Evolutionary conservation across 2,329 filamentous ascomycete species (phyloP), one percentile per base, ranked within the genome.

Genomic region (Fusarium keratoplasticum): DNA sequence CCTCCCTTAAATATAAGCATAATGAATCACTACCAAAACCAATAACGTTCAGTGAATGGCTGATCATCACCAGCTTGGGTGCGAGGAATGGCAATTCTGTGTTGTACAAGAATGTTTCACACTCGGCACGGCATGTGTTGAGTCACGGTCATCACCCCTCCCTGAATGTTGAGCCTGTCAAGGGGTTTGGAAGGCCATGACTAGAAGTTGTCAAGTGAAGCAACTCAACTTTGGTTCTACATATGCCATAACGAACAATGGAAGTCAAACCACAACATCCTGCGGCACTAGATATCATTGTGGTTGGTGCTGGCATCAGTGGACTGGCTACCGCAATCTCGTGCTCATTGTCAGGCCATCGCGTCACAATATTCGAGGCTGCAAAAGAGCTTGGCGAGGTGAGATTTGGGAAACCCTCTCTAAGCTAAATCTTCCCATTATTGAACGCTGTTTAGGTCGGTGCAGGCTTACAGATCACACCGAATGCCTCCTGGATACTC

Each of bases 381-480:
- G 83, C 84, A 5, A 78, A 78, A 6, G 82, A 82, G 52, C 79
- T 86, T 4, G 80, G 57, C 38, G 70, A 88, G 83, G 83, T 70
- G 38, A 58, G 47, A 9, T 11, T 50, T 6, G 42, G 25, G 22
- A 16, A 20, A 47, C 42, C 11, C 14, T 22, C 44, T 16, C 25
- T 13, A 10, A 50, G 14, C 44, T 27, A 6, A 11, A 11, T 11
- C 9, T 4, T 9, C 2, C 4, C 9, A 50, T 50, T 27, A 50
- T 50, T 29, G 9, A 50, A 47, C 14, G 9, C 16, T 18, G 13
- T 22, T 13, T 20, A 70, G 70, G 55, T 88, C 27, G 87, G 87
- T 9, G 87, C 87, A 16, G 87, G 88, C 1, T 81, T 89, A n/a
- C 87, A 89, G 70, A 81, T 89, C 5, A 88, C 86, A 0, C 86